Conservation (phyloP, 495 filamentous ascomycete genomes). For the Hypoxylon cercidicola region DNA sequence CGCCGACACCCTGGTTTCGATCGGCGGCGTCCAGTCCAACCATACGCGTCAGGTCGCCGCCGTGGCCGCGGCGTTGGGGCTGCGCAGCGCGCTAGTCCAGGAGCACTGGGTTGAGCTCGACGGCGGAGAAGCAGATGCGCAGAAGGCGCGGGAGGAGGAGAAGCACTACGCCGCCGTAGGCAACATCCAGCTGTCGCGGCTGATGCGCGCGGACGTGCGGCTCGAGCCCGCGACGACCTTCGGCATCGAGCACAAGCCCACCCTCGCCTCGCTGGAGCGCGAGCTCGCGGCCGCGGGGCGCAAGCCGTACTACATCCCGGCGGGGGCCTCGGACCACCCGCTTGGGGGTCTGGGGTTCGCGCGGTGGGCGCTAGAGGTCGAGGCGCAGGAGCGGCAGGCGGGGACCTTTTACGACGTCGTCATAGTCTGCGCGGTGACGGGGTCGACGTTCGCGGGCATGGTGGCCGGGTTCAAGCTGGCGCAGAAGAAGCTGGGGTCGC, state of each 20-base stretch:
- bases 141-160: constrained; percentile 54
- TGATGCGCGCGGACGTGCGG: constrained; percentile 69
- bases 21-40: constrained; percentile 74
- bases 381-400: constrained; percentile 64
- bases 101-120: constrained; percentile 68
- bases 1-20: constrained; percentile 66
- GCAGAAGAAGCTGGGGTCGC: constrained; percentile 53
- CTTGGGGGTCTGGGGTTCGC: constrained; percentile 72
- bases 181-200: constrained; percentile 69
- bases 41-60: constrained; percentile 72
- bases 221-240: constrained; percentile 60
- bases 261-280: constrained; percentile 57
- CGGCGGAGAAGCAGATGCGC: not conserved
- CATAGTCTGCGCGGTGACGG: constrained; percentile 71
- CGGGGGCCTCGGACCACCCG: constrained; percentile 72
- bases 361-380: constrained; percentile 71
- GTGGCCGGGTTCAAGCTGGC: constrained; percentile 70
- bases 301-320: constrained; percentile 72
- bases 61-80: constrained; percentile 61
- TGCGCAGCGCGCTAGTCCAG: constrained; percentile 66
- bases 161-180: constrained; percentile 65
- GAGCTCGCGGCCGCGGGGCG: constrained; percentile 58
- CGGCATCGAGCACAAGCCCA: constrained; percentile 69
- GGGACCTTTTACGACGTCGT: constrained; percentile 69
- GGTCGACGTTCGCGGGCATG: constrained; percentile 71